These are phyloP conservation scores for Penicillium nordicum DNA, from an alignment of 2,329 filamentous ascomycete genomes.

Conservation along the genomic window DNA sequence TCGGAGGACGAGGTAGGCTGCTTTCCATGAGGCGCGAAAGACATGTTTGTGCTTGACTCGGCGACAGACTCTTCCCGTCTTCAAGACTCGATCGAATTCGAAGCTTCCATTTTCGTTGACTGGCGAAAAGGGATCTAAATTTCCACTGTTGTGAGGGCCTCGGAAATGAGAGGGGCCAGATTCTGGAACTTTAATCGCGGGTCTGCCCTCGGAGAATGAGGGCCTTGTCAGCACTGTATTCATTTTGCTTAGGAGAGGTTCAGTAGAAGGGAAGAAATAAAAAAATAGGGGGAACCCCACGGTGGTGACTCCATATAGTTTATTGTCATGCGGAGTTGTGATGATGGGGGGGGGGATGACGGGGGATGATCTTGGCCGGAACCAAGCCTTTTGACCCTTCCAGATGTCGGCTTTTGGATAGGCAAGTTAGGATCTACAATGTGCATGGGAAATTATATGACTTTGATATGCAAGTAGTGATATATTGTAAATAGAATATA, in stretches of 20 bases:
- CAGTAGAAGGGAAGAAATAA: not conserved
- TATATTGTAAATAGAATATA: not conserved
- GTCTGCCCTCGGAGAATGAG: slow-evolving; percentile 23
- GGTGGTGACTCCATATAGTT: slow-evolving; percentile 3
- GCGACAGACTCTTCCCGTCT: slow-evolving; percentile 80
- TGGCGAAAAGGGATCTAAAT: slow-evolving; percentile 68
- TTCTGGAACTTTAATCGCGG: slow-evolving; percentile 29
- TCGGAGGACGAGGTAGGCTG: slow-evolving; percentile 81
- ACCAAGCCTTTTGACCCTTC: slow-evolving; percentile 8
- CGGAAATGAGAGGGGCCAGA: slow-evolving; percentile 25
- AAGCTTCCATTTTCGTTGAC: slow-evolving; percentile 95
- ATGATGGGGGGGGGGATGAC: slow-evolving; percentile 3
- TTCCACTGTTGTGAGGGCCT: slow-evolving; percentile 38
- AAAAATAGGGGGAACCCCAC: slow-evolving; percentile 5
- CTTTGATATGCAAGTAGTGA: not conserved
- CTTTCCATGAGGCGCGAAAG: slow-evolving; percentile 75
- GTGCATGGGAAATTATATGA: not conserved
- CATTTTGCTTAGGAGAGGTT: slow-evolving; percentile 16
- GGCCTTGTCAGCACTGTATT: slow-evolving; percentile 23
- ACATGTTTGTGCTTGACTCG: slow-evolving; percentile 93
- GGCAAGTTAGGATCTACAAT: slow-evolving; percentile 1
- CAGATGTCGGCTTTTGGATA: not conserved
- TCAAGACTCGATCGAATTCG: slow-evolving; percentile 90
- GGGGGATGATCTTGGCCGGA: slow-evolving; percentile 4
- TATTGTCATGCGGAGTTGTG: slow-evolving; percentile 3